A percentile compares a stretch with the other conserved stretches of the same genome.
These are phyloP conservation scores for Larix sibirica DNA, from an alignment of 83 land plant species.

Conservation along the genomic window DNA sequence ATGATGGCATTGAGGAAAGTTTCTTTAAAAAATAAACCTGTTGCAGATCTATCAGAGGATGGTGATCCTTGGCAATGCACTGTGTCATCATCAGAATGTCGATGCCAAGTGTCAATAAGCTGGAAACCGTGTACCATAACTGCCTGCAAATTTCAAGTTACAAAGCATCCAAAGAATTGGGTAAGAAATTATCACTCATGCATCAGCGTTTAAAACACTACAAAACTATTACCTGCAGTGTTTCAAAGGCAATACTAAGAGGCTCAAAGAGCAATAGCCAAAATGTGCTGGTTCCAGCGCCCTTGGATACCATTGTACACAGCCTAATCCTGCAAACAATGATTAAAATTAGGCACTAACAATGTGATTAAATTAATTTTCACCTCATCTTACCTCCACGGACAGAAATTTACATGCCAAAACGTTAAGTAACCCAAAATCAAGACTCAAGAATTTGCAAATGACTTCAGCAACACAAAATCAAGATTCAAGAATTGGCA, in stretches of 20 bases:
- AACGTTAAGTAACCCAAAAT: not conserved
- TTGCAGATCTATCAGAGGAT: constrained; percentile 43
- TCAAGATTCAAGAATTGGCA: not conserved
- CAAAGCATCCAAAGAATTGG: not conserved
- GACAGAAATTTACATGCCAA: not conserved
- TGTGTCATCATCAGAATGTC: constrained; percentile 44
- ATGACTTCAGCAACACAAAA: not conserved
- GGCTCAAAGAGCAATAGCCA: constrained; percentile 73
- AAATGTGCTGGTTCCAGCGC: constrained; percentile 37
- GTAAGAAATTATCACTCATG: not conserved
- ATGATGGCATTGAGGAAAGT: not conserved
- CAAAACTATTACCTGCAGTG: constrained; percentile 58
- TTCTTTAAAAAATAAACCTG: constrained; percentile 43
- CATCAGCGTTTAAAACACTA: not conserved
- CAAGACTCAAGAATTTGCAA: not conserved
- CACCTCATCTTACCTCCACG: not conserved
- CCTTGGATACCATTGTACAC: constrained; percentile 32
- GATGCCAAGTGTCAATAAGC: constrained; percentile 75
- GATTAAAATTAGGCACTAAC: not conserved
- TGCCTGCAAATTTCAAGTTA: constrained; percentile 46
- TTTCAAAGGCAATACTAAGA: constrained; percentile 77
- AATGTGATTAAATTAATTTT: not conserved
- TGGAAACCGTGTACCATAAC: constrained; percentile 93
- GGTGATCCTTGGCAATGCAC: constrained; percentile 35
- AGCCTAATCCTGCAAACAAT: constrained; percentile 51